These are phyloP conservation scores for Nemania sp. DNA, from an alignment of 2,329 filamentous ascomycete species.

Conservation along the genomic window DNA sequence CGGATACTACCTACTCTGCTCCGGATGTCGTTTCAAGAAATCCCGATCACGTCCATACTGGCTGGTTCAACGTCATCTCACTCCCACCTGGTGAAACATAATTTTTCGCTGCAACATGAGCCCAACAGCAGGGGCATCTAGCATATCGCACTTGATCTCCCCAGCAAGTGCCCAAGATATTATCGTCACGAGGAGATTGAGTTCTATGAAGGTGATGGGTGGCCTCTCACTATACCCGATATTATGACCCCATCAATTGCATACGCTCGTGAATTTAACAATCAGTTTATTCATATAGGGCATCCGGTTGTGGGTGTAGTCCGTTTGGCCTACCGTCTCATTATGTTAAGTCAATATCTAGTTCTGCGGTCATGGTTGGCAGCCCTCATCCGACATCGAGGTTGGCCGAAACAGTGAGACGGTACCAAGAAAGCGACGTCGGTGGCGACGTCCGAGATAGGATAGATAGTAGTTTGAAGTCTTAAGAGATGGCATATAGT, in stretches of 20 bases:
- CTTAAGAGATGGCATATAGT: neutral
- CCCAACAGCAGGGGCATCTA: no score
- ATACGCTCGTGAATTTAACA: neutral
- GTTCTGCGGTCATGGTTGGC: neutral
- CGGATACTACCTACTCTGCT: neutral
- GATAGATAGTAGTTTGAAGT: neutral
- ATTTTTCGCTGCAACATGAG: slow-evolving; percentile 2
- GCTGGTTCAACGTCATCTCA: neutral
- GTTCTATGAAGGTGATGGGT: neutral
- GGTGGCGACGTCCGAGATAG: neutral
- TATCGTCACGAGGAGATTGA: neutral
- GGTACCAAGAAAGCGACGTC: neutral
- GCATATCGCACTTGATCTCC: no score
- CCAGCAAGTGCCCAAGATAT: no score
- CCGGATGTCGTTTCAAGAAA: slow-evolving; percentile 11
- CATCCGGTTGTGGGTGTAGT: neutral
- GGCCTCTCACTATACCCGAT: neutral
- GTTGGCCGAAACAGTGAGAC: neutral
- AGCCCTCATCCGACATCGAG: neutral
- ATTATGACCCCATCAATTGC: neutral
- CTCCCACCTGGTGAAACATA: slow-evolving; percentile 13
- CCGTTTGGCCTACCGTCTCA: neutral
- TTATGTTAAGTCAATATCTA: neutral
- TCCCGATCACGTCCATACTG: slow-evolving; percentile 3
- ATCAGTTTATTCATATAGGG: neutral